Evolutionary conservation across 331 rosid species (phyloP).

Genomic region (Cydonia oblonga): DNA sequence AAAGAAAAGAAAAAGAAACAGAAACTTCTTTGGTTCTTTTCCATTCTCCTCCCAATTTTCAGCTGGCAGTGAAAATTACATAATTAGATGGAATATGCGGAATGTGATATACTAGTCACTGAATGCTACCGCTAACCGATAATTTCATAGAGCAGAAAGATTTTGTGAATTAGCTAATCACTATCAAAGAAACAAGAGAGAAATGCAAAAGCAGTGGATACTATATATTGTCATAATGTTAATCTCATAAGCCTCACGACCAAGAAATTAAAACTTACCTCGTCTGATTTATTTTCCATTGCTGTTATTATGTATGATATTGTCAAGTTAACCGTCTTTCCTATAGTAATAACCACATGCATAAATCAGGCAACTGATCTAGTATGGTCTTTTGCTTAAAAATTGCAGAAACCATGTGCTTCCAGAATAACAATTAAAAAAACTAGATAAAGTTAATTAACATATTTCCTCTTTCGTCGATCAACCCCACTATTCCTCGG

Average conservation of each 20-base stretch:
- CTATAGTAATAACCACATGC: slow-evolving; percentile 20
- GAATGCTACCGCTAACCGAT: background rate
- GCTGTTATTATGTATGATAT: slow-evolving; percentile 8
- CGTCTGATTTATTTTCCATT: slow-evolving; percentile 2
- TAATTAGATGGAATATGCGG: background rate
- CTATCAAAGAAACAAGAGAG: background rate
- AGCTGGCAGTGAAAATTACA: background rate
- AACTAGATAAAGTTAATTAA: background rate
- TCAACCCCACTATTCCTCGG: slow-evolving; percentile 61
- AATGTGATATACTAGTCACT: background rate
- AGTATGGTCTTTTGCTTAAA: background rate
- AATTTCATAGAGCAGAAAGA: no score
- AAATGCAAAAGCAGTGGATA: background rate
- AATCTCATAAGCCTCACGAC: slow-evolving; percentile 2
- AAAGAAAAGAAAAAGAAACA: background rate
- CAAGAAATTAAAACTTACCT: slow-evolving; percentile 17
- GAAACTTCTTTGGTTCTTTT: background rate
- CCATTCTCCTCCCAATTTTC: background rate
- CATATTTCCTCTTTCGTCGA: slow-evolving; percentile 79
- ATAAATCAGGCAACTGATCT: slow-evolving; percentile 11
- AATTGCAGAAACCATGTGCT: background rate
- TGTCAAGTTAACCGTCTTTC: slow-evolving; percentile 28
- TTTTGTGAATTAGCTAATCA: background rate
- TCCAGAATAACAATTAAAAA: no score
- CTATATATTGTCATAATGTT: background rate